Base-by-base conservation (phyloP, 306 rosid species). In the Quercus glauca region DNA sequence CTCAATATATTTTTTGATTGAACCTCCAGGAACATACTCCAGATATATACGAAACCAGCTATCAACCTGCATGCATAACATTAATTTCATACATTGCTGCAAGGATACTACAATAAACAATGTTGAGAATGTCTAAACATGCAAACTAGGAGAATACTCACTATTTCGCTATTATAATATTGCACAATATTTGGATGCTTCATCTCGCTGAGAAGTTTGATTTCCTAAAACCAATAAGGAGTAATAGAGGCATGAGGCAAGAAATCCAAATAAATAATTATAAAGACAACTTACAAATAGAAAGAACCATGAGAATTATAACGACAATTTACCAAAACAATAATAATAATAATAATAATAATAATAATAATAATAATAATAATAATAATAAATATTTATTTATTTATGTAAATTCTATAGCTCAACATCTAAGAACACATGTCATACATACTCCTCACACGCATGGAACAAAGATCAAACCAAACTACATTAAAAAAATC, bases 21-120 rank as follows among this genome's bases (percentile, higher is more conserved):
- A 96, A 72, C 99, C 98, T n/a, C 98, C 98, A 86, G 91, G 91
- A 69, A 96, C 90, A 73, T 91, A 96, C 82, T 96, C 99, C 85
- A 96, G 81, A 87, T 90, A 96, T 79, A 96, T 96, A 76, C 83
- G 90, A 71, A 96, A 91, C 82, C 84, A 83, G 87, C 91, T 94
- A 41, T 88, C 90, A 76, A 93, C 82, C 99, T 96, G 87, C 82
- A 75, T 67, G 77, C 79, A 82, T 18, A 87, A 81, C 29, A 31
- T 53, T 41, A 78, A 18, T 26, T 69, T 55, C 45, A 60, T 28
- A 49, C 17, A 60, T 73, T 43, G 56, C 61, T 79, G 74, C 33
- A 35, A 72, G 41, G 20, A 26, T 41, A 12, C 26, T 69, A 13
- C 63, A 72, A 20, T 55, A 55, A 37, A 56, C 73, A 72, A 37